Evolutionary conservation across 257 asterid genomes (phyloP), one percentile per base, ranked within the genome.

Genomic region (Solanum paucissectum): DNA sequence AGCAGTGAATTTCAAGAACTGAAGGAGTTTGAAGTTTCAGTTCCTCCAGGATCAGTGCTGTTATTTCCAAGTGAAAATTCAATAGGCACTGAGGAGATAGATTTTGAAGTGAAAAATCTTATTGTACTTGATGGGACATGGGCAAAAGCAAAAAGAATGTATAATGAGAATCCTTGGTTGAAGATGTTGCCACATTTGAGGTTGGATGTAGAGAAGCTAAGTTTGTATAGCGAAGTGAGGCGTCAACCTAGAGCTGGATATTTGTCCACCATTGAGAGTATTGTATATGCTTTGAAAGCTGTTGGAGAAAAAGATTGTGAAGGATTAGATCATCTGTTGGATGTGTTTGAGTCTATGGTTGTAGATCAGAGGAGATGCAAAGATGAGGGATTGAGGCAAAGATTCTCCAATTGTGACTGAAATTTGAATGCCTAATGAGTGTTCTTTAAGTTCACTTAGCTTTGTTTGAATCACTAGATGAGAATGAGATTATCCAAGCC

Each of bases 101-200:
- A 91, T 64, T 90, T 91, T 58, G 93, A 93, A 90, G 97, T 92
- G 91, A 97, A 92, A 91, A 95, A 93, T 87, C 68, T 97, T 93
- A 92, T 97, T 7, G 96, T 97, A 91, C 87, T 97, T 91, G 98
- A 95, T 69, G 98, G 98, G 5, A 97, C 98, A 7, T 95, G 97
- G 98, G 97, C 97, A 8, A 94, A 97, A 92, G 98, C 99, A 11
- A 95, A 91, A 89, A 95, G 98, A 88, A 94, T 97, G 98, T 97
- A 94, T 92, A 92, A 72, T 38, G 98, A 95, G 95, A 97, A 94
- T 37, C 98, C 98, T 4, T 95, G 99, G 99, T 90, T 97, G 92
- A 93, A 91, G 88, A 71, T 91, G n/a, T 85, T 97, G 91, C 98
- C 99, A 3, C 99, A 95, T 88, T 25, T 95, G 88, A 89, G 91